A percentile compares a stretch with the other conserved stretches of the same genome.
phyloP scores from a whole-genome alignment of 2,329 filamentous ascomycete species.

The Aspergillus nomiae region DNA sequence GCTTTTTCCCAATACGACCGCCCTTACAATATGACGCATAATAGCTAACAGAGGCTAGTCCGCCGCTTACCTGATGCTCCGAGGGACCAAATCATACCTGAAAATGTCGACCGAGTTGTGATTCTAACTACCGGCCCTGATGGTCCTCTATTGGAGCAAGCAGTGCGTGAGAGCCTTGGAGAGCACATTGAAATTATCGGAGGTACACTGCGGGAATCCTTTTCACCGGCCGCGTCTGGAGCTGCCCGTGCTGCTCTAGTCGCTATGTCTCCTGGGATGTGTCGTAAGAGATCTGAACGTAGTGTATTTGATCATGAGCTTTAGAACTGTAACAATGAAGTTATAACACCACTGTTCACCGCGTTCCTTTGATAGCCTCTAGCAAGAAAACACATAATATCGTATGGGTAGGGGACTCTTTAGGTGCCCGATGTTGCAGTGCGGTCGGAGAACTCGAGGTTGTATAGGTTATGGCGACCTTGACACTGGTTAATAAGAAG shows the following conservation, averaged over 20 bases:
- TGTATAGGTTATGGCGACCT: too few species aligned
- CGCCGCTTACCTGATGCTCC: not conserved
- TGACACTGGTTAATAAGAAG: not conserved
- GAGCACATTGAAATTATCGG: not conserved
- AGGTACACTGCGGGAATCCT: not conserved
- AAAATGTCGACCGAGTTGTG: not conserved
- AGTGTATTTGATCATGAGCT: not conserved
- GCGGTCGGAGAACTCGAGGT: too few species aligned
- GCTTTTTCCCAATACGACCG: not conserved
- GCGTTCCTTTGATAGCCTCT: not conserved
- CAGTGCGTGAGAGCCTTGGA: not conserved
- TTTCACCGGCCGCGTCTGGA: not conserved
- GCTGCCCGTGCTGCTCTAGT: not conserved
- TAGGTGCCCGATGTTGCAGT: not conserved
- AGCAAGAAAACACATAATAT: not conserved
- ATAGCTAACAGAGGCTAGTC: not conserved
- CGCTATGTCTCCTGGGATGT: not conserved
- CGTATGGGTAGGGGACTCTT: too few species aligned
- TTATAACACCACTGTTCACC: too few species aligned
- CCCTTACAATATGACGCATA: not conserved
- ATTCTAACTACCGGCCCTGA: not conserved
- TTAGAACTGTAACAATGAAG: not conserved
- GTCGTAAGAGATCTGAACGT: not conserved
- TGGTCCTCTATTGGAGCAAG: not conserved
- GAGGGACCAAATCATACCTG: not conserved